Base-by-base conservation (phyloP, 1,284 basidiomycete genomes). In the Irpex sp. region DNA sequence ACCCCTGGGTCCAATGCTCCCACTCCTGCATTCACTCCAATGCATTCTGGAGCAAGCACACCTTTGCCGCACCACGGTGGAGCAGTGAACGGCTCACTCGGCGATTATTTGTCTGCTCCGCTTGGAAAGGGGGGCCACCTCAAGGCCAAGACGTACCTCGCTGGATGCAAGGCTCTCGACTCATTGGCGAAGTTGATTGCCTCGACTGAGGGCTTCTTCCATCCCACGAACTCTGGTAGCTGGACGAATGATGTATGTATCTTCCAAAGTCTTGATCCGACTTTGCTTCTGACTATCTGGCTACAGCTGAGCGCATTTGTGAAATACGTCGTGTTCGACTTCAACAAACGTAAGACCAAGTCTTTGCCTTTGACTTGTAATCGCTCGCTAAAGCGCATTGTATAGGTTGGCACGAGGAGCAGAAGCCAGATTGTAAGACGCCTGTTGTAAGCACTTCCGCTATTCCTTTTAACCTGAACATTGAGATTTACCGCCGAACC, bases 191-290 rank as follows among this genome's bases (percentile, higher is more conserved):
- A 89, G 72, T 79, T 97, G 65, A 88, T 98, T 65, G 93, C 93
- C 19, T 94, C 92, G 8, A 93, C 90, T 37, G 95, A 98, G 76
- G 91, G 86, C 64, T 94, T 93, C 77, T 96, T 94, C 75, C 93
- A 95, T 73, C 92, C 92, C 0, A 86, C 88, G 4, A 90, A 89
- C 68, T 86, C 88, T 2, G 89, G 89, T 4, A 78, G 81, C 21
- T 91, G 88, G 86, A 91, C 88, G 6, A 75, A 80, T 59, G 83
- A 91, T 80, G 85, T 88, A 78, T 68, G 88, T 59, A 37, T 56
- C n/a, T 26, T 4, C 52, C 11, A 13, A 54, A 48, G 15, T 58
- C 8, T 17, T 5, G 56, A 19, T 36, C 48, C 58, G 59, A 34
- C 31, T 54, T 34, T 38, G 19, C 40, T 40, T 40, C n/a, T 49